These are phyloP conservation scores for Penicillium crystallinum DNA, from an alignment of 495 filamentous ascomycete genomes.

Conservation along the genomic window DNA sequence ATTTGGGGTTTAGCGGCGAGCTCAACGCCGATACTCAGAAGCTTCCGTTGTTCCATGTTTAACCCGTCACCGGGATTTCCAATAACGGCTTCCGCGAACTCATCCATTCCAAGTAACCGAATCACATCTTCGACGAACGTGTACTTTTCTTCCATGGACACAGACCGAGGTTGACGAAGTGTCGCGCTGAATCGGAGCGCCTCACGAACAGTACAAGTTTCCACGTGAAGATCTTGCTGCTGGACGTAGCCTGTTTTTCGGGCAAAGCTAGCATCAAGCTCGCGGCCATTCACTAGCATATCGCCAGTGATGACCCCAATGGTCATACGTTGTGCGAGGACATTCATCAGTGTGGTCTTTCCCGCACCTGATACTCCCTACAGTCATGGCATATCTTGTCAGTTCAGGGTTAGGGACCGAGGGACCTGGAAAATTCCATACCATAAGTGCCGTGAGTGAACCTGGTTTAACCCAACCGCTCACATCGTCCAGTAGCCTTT, in stretches of 20 bases:
- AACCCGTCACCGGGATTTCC: constrained; percentile 54
- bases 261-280: constrained; percentile 72
- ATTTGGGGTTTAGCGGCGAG: constrained; percentile 84
- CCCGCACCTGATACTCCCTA: constrained; percentile 54
- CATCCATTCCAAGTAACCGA: constrained; percentile 47
- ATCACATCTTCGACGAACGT: constrained; percentile 50
- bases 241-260: constrained; percentile 91
- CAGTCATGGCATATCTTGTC: background rate
- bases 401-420: background rate
- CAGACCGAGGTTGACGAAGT: constrained; percentile 63
- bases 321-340: constrained; percentile 50
- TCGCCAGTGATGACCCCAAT: constrained; percentile 52
- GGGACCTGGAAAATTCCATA: background rate
- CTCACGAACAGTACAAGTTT: constrained; percentile 70
- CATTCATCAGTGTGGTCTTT: constrained; percentile 63
- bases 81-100: constrained; percentile 42
- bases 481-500: constrained; percentile 56
- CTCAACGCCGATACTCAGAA: constrained; percentile 87
- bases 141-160: constrained; percentile 43
- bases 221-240: constrained; percentile 84
- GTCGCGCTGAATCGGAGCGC: constrained; percentile 55
- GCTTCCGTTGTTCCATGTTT: constrained; percentile 89
- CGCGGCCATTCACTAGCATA: constrained; percentile 49
- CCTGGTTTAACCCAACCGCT: constrained; percentile 65
- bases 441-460: constrained; percentile 62